Percentiles rank a stretch among this genome's conserved stretches.
Evolutionary conservation across 805 yeast genomes (phyloP).

Genomic region (Suhomyces pyralidae): DNA sequence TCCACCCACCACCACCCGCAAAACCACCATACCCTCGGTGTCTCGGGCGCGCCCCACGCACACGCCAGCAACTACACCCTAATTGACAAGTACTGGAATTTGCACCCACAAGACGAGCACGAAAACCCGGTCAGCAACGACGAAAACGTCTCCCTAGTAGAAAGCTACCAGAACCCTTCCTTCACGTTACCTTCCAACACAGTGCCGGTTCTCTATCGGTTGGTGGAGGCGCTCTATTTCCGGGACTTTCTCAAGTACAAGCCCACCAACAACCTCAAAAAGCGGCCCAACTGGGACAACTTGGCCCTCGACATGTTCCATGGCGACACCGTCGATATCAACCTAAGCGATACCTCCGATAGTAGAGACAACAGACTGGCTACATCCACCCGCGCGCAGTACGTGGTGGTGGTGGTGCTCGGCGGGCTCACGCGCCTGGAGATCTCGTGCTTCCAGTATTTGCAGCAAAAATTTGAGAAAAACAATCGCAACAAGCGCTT

Average conservation of each 20-base stretch:
- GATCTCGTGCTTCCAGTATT: constrained; percentile 62
- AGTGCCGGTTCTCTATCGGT: constrained; percentile 69
- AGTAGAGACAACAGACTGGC: constrained; percentile 18
- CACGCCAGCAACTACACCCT: constrained; percentile 34
- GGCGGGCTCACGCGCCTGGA: constrained; percentile 92
- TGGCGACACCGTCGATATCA: constrained; percentile 40
- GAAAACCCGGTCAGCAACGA: constrained; percentile 3
- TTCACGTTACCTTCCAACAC: constrained; percentile 75
- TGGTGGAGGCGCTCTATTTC: constrained; percentile 66
- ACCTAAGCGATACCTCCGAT: constrained; percentile 27
- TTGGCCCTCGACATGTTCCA: constrained; percentile 38
- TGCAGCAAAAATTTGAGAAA: constrained; percentile 45
- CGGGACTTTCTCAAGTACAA: constrained; percentile 48
- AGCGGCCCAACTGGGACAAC: constrained; percentile 46
- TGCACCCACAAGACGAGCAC: constrained; percentile 43
- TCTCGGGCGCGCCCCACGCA: constrained; percentile 26
- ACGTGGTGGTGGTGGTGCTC: constrained; percentile 52
- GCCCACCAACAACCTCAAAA: constrained; percentile 33
- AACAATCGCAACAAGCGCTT: constrained; percentile 31
- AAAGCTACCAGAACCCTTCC: constrained; percentile 47
- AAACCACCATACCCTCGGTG: constrained; percentile 23
- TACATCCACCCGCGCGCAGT: neutral
- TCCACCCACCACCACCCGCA: constrained; percentile 12
- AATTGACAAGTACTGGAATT: constrained; percentile 43
- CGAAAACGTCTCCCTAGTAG: constrained; percentile 10